A percentile compares a stretch with the other conserved stretches of the same genome.
These are phyloP conservation scores for Eucalyptus fibrosa DNA, from an alignment of 345 rosid genomes.

Conservation along the genomic window DNA sequence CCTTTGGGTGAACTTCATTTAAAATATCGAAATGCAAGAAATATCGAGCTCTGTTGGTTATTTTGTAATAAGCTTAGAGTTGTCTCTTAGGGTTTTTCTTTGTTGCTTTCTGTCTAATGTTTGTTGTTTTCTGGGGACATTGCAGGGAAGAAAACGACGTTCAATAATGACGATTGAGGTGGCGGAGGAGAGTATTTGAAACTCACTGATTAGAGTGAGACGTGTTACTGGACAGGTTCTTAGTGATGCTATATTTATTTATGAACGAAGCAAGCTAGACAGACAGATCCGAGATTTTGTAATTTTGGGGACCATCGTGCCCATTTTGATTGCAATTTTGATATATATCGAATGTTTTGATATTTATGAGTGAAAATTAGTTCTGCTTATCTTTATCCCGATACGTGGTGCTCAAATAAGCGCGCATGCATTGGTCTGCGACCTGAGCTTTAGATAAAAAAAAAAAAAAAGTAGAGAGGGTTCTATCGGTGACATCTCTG, in stretches of 20 bases:
- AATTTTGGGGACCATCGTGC: not conserved
- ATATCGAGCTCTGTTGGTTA: not conserved
- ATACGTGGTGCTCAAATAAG: not conserved
- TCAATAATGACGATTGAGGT: not conserved
- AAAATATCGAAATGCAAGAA: not conserved
- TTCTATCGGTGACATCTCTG: not conserved
- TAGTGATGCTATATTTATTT: not conserved
- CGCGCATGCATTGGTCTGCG: not conserved
- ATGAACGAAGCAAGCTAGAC: not conserved
- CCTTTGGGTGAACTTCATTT: not conserved
- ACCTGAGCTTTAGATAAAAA: not conserved
- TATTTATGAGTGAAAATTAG: not conserved
- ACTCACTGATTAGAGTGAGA: not conserved
- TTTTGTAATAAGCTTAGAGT: not conserved
- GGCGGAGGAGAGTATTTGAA: not conserved
- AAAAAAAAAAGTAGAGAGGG: not conserved
- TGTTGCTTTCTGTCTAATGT: not conserved
- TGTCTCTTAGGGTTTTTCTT: not conserved
- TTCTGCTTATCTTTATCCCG: not conserved
- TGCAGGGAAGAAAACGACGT: not conserved
- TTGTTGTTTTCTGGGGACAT: not conserved
- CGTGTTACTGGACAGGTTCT: not conserved
- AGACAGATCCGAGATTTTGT: not conserved
- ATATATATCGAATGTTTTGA: not conserved
- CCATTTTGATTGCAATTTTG: not conserved